Evolutionary conservation across 2,329 filamentous ascomycete species (phyloP), one percentile per base, ranked within the genome.

Genomic region (Ophiostoma populinum): DNA sequence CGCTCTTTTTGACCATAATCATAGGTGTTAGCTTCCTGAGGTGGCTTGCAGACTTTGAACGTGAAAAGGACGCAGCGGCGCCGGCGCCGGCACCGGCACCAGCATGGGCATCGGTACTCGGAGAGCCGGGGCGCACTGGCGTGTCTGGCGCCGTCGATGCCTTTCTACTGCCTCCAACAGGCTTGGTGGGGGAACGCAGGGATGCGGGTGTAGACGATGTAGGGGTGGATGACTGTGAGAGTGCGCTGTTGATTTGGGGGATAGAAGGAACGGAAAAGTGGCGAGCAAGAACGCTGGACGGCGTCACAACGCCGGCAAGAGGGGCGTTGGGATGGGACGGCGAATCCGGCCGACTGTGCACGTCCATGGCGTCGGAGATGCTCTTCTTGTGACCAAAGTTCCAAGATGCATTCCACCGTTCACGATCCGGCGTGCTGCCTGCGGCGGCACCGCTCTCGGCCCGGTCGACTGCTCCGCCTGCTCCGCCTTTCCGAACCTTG

Each of bases 21-120:
- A 73, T 71, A 68, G 75, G 68, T 72, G 85, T 94, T 83, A 94
- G 86, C 80, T 77, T 79, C 65, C 72, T 80, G 57, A 79, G 67
- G 62, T 70, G 67, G 58, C 70, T 65, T 64, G 71, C 62, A 53
- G 74, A 72, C 55, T 69, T 67, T 58, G 70, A 75, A 53, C 56
- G 51, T 44, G 55, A 54, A 49, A 54, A 47, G 52, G 56, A 45
- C 54, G 45, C 45, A 42, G 36, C 26, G 21, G 39, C 22, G 16
- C 24, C 34, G 17, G 40, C 27, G 34, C 25, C 30, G 20, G 39
- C 22, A 18, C 24, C 34, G 17, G 40, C 27, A 36, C 25, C 30
- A 24, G 24, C 33, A 27, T 52, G 45, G 42, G 46, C 46, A 42
- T 51, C 51, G 45, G 51, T 12, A 6, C 19, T 12, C 18, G 29